Percentiles rank a stretch among this genome's conserved stretches.
These are phyloP conservation scores for Leccinum fallax DNA, from an alignment of 1,284 basidiomycete genomes.

Conservation along the genomic window DNA sequence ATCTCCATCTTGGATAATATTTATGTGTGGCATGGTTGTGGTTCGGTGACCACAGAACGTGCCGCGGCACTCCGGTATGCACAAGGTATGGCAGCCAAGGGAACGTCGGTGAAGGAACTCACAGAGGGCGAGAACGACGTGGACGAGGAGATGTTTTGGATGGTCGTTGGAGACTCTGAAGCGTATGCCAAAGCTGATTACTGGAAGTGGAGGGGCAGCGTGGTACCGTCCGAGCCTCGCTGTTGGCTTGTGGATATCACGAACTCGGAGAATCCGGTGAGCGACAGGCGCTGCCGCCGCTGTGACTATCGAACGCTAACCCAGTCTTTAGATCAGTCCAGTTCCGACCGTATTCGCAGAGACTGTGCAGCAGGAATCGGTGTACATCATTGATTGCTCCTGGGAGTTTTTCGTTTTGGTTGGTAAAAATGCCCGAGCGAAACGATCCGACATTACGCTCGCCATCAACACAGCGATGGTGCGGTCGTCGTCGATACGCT, in stretches of 20 bases:
- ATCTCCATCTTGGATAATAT: slow-evolving; percentile 66
- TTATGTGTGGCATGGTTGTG: slow-evolving; percentile 79
- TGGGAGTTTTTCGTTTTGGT: slow-evolving; percentile 81
- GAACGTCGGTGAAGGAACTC: slow-evolving; percentile 52
- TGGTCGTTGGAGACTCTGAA: slow-evolving; percentile 68
- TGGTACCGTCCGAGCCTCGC: slow-evolving; percentile 44
- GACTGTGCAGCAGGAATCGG: slow-evolving; percentile 38
- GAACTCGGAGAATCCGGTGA: slow-evolving; percentile 42
- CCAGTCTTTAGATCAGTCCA: slow-evolving; percentile 29
- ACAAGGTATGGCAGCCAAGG: slow-evolving; percentile 43
- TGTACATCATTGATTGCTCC: slow-evolving; percentile 69
- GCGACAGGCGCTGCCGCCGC: neutral
- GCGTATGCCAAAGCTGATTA: slow-evolving; percentile 75
- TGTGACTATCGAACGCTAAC: slow-evolving; percentile 1
- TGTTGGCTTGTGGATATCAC: slow-evolving; percentile 58
- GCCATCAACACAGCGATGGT: slow-evolving; percentile 62
- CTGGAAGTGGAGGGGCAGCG: slow-evolving; percentile 66
- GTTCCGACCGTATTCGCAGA: slow-evolving; percentile 33
- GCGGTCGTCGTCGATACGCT: slow-evolving; percentile 4
- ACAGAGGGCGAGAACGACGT: slow-evolving; percentile 59
- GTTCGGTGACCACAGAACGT: slow-evolving; percentile 60
- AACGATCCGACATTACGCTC: slow-evolving; percentile 59
- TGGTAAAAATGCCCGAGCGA: slow-evolving; percentile 60
- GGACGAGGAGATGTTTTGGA: slow-evolving; percentile 80
- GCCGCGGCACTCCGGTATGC: slow-evolving; percentile 64